Evolutionary conservation across 2,329 filamentous ascomycete species (phyloP).

Genomic region (Mycogone perniciosa): DNA sequence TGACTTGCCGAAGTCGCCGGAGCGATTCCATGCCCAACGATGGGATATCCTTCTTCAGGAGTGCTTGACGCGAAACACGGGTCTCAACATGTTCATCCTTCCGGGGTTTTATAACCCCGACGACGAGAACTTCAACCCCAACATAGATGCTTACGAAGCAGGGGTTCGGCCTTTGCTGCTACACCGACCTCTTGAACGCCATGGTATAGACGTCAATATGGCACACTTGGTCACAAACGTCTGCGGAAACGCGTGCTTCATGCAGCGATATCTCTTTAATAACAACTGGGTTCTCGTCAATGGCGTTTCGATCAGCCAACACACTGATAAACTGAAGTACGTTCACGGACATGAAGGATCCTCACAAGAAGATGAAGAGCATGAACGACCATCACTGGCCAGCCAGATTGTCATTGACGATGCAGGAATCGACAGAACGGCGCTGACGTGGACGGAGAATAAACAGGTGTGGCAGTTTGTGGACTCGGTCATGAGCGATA

Average conservation of each 20-base stretch:
- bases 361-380: constrained; percentile 3
- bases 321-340: constrained; percentile 30
- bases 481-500: constrained; percentile 29
- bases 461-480: constrained; percentile 36
- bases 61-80: constrained; percentile 31
- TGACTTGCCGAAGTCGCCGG: constrained; percentile 14
- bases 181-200: constrained; percentile 33
- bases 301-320: constrained; percentile 39
- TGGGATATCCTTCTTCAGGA: constrained; percentile 39
- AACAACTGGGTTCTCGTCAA: constrained; percentile 44
- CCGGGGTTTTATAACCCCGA: constrained; percentile 37
- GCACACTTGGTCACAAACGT: constrained; percentile 36
- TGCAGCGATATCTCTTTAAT: constrained; percentile 40
- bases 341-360: constrained; percentile 3
- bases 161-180: constrained; percentile 36
- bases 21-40: constrained; percentile 18
- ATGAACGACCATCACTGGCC: constrained; percentile 17
- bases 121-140: constrained; percentile 24
- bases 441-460: constrained; percentile 30
- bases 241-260: constrained; percentile 41
- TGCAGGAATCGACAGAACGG: constrained; percentile 22
- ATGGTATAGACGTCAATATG: constrained; percentile 33
- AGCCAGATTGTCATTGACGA: constrained; percentile 29
- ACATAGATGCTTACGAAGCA: constrained; percentile 31
- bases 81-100: constrained; percentile 34